These are phyloP conservation scores for Lentinula sp. DNA, from an alignment of 768 basidiomycete species.

Conservation along the genomic window DNA sequence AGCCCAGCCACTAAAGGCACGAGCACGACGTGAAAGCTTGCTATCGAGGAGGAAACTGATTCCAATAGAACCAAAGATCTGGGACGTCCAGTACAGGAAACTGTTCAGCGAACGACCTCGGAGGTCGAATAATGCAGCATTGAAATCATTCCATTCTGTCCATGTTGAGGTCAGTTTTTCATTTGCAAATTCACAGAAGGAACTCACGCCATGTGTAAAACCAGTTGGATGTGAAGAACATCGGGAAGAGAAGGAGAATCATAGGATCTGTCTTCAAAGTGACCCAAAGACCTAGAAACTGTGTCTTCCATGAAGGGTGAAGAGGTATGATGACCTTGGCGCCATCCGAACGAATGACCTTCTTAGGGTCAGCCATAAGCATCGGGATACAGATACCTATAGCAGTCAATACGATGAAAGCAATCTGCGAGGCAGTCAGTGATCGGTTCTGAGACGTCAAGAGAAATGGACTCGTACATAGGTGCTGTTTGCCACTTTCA, in stretches of 20 bases:
- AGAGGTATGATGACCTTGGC: slow-evolving; percentile 55
- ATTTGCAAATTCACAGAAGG: background rate
- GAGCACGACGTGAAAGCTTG: slow-evolving; percentile 51
- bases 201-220: slow-evolving; percentile 80
- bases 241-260: slow-evolving; percentile 74
- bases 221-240: slow-evolving; percentile 83
- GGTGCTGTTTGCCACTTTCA: slow-evolving; percentile 61
- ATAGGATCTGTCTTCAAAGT: slow-evolving; percentile 65
- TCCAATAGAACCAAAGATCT: slow-evolving; percentile 67
- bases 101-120: slow-evolving; percentile 73
- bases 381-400: slow-evolving; percentile 64
- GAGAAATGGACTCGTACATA: slow-evolving; percentile 43
- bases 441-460: background rate
- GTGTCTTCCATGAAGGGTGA: slow-evolving; percentile 75
- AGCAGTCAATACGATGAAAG: slow-evolving; percentile 65
- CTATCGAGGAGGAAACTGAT: slow-evolving; percentile 70
- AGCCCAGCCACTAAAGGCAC: slow-evolving; percentile 67
- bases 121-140: slow-evolving; percentile 76
- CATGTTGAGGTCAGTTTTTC: background rate
- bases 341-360: slow-evolving; percentile 72
- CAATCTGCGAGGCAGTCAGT: slow-evolving; percentile 46
- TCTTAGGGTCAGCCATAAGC: slow-evolving; percentile 65
- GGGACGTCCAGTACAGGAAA: slow-evolving; percentile 73
- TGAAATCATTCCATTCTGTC: slow-evolving; percentile 75
- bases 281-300: slow-evolving; percentile 63